Evolutionary conservation across 768 basidiomycete species (phyloP).

Genomic region (Pilatotrama ljubarskyi): DNA sequence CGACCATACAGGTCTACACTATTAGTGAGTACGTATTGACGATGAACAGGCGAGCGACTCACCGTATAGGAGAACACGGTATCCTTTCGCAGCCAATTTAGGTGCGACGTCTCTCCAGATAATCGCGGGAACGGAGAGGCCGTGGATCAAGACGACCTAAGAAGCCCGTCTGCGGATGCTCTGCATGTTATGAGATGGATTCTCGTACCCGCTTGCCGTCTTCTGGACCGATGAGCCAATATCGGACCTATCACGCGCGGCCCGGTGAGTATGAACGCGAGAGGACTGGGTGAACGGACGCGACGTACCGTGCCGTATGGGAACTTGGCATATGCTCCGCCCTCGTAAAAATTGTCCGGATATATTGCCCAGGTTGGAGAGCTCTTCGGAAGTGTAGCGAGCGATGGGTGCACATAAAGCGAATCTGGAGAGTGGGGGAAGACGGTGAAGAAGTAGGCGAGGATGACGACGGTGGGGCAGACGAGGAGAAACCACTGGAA

Average conservation of each 20-base stretch:
- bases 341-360: conserved; percentile 64
- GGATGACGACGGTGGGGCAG: conserved; percentile 59
- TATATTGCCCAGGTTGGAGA: conserved; percentile 70
- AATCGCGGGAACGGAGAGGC: conserved; percentile 73
- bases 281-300: not conserved
- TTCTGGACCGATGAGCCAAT: conserved; percentile 77
- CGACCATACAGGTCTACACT: conserved; percentile 73
- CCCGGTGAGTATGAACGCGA: conserved; percentile 9
- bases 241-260: conserved; percentile 54
- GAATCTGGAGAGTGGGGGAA: conserved; percentile 63
- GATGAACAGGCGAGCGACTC: not conserved
- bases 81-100: conserved; percentile 58
- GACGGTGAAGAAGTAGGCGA: conserved; percentile 59
- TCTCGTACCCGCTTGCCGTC: conserved; percentile 59
- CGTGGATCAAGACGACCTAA: conserved; percentile 77
- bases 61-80: conserved; percentile 79
- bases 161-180: not conserved
- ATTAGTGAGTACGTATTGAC: not conserved
- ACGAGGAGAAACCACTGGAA: conserved; percentile 51
- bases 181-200: not conserved
- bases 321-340: conserved; percentile 62
- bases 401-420: conserved; percentile 52
- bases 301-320: conserved; percentile 62
- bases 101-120: conserved; percentile 79
- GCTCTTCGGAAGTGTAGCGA: conserved; percentile 57